Base-by-base conservation (phyloP, 2,329 filamentous ascomycete genomes). In the Didymella segeticola region DNA sequence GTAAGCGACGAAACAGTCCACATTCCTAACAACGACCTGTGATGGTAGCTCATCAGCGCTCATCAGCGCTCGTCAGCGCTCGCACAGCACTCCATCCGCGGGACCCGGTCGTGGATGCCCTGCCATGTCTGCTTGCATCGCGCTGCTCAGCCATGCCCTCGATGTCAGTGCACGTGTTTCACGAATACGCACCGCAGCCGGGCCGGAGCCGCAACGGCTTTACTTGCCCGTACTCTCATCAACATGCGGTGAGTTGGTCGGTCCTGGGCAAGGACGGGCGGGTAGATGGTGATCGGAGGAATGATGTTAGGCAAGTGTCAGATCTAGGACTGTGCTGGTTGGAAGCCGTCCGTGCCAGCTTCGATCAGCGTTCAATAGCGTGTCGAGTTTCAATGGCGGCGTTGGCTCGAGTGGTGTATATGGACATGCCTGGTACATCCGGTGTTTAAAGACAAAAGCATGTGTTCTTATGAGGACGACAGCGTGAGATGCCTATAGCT, bases 1-100 rank as follows among this genome's bases (percentile, higher is more conserved):
- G 53, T 43, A 47, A 56, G 53, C 53, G 53, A 56, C 43, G 30
- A 53, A 34, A 46, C 41, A 31, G n/a, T 46, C 43, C 31, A 26
- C 31, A 36, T 23, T 15, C 34, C 34, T 37, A 37, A 37, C 23
- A 37, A 37, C 34, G 34, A 37, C 19, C 19, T 37, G n/a, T n/a
- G n/a, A n/a, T 37, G 34, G 19, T 19, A 19, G 20, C 23, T 23
- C 11, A 37, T 19, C 9, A 31, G 39, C 31, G 37, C 26, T 38
- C 45, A 38, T 54, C 45, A 45, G 45, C 43, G 25, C 27, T 26
- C 33, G 19, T 19, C 23, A 15, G 37, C 20, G n/a, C 26, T 39
- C 48, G 29, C 34, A 39, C 12, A 46, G 12, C 27, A 26, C 34
- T 27, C 15, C 5, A 19, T 26, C 45, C 51, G 45, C 45, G 27